Percentiles rank a stretch among this genome's conserved stretches.
phyloP scores from a whole-genome alignment of 2,329 filamentous ascomycete species.

The Blastomyces emzantsi region DNA sequence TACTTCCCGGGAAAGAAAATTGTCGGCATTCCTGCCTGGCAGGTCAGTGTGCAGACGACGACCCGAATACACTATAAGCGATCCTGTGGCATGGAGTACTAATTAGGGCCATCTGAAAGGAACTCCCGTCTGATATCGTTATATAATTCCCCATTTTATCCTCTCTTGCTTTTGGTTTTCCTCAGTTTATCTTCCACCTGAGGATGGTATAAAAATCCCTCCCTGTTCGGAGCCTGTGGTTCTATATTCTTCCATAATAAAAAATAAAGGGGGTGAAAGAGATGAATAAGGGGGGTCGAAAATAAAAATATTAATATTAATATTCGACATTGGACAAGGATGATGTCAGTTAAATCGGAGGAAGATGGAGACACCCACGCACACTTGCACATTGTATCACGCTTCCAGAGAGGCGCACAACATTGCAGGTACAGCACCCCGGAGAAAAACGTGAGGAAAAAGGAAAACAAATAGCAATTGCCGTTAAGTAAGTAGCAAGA shows the following conservation, averaged over 20 bases:
- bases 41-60: too few species aligned
- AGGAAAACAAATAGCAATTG: not conserved
- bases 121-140: not conserved
- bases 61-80: too few species aligned
- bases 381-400: not conserved
- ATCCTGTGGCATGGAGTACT: too few species aligned
- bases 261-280: not conserved
- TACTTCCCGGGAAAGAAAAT: too few species aligned
- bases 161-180: not conserved
- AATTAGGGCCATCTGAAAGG: not conserved
- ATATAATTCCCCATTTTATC: not conserved
- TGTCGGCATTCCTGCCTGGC: too few species aligned
- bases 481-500: not conserved
- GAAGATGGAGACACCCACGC: not conserved
- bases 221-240: not conserved
- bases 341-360: not conserved
- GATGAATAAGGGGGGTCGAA: not conserved
- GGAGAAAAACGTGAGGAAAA: not conserved
- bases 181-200: not conserved
- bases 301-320: not conserved
- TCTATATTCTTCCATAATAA: not conserved
- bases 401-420: not conserved
- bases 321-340: conserved; percentile 1
- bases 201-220: not conserved
- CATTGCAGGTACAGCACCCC: not conserved